Evolutionary conservation across 805 yeast species (phyloP), one percentile per base, ranked within the genome.

Genomic region (Starmerella bombi): DNA sequence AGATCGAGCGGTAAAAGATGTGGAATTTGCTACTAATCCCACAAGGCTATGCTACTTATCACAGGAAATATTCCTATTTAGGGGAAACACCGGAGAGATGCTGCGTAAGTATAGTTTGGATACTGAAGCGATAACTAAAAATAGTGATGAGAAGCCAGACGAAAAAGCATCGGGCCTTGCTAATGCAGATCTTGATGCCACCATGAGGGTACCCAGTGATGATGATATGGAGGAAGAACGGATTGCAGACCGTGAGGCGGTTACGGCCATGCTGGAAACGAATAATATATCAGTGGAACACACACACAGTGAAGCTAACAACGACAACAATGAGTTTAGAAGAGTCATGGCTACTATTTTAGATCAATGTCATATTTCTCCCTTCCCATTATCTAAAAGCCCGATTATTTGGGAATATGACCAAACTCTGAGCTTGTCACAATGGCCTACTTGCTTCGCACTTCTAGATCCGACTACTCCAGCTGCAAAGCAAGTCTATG

Each of bases 311-410:
- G 40, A 45, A 16, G 30, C 34, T n/a, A 5, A 19, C 12, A 52
- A 54, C 25, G 57, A 57, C 36, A 39, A 56, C 9, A 50, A 55
- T 2, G 61, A 61, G 45, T 59, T 62, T 3, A 50, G 63, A n/a
- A 50, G 78, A 52, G 59, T 85, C 2, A 82, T 80, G 15, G 77
- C 80, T 48, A 85, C 96, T 0, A 45, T 91, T 0, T 59, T 91
- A 10, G 94, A 83, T 54, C 99, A 91, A 60, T 91, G 91, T 1
- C 80, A 75, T 54, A 58, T 91, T 34, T 80, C 91, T 25, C 98
- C 98, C 10, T 84, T 86, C 54, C 62, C 75, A 2, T 59, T 65
- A 16, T 59, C 65, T 18, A 61, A 72, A 21, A 70, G 82, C 45
- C 80, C 93, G 0, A 65, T 82, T 1, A 63, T 72, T 17, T 72